Base-by-base conservation (phyloP, 116 monocot species). In the Trichopus zeylanicus region DNA sequence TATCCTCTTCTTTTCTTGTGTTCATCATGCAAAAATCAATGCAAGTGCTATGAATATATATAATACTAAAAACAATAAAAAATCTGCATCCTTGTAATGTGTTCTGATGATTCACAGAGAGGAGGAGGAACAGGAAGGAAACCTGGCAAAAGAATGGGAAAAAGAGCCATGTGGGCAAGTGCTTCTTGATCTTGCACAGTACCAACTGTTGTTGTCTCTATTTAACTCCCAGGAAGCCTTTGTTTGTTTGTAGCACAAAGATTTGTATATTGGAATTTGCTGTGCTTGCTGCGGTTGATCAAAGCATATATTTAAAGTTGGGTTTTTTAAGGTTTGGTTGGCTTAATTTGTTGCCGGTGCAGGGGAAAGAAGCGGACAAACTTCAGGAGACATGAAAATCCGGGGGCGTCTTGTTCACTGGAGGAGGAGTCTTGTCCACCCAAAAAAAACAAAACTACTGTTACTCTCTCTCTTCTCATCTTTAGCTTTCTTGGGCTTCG, bases 361-460 rank as follows among this genome's bases (percentile, higher is more conserved):
- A n/a, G n/a, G n/a, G n/a, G n/a, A 3, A n/a, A 20, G 59, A 72
- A 72, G 23, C 5, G 10, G 73, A 73, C 73, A 73, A 73, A 46
- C 6, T n/a, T 54, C 25, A 25, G 31, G 61, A 61, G 67, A 74
- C 74, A 74, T 59, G 58, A 53, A 57, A 74, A 74, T 74, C 74
- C 63, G 62, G 68, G 62, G 62, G 57, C 38, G 74, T 74, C 67
- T 29, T 74, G 74, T 74, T 49, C 74, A 67, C 63, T 67, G 74
- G 74, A 74, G n/a, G n/a, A n/a, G n/a, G n/a, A n/a, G n/a, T 74
- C 62, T 74, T 48, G 23, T 24, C 49, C 23, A n/a, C n/a, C 49
- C 23, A 49, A 4, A 4, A 49, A 49, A 49, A 22, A n/a, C n/a
- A n/a, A 19, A 20, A 49, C 22, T 7, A n/a, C n/a, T n/a, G n/a